These are phyloP conservation scores for Sisymbrium irio DNA, from an alignment of 345 rosid genomes.

Conservation along the genomic window DNA sequence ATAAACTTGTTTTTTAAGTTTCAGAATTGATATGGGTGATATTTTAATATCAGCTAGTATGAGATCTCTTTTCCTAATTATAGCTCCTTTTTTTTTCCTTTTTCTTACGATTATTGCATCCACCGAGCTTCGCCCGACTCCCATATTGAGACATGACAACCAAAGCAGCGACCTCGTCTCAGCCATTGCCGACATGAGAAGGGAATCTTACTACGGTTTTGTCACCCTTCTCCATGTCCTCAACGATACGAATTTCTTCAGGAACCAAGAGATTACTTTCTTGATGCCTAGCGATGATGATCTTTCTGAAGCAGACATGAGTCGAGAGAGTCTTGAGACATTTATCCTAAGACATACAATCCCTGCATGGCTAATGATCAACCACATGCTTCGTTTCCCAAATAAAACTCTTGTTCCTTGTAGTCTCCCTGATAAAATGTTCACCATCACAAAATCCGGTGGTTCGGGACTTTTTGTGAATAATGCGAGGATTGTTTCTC, in stretches of 20 bases:
- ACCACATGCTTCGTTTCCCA: constrained; percentile 39
- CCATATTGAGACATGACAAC: constrained; percentile 35
- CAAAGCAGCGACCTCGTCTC: constrained; percentile 29
- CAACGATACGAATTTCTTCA: constrained; percentile 31
- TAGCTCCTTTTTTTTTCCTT: constrained; percentile 3
- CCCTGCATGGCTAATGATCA: constrained; percentile 39
- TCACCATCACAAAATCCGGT: constrained; percentile 35
- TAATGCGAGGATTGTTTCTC: constrained; percentile 34
- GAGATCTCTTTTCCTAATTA: constrained; percentile 1
- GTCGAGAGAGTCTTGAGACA: constrained; percentile 17
- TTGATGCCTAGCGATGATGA: constrained; percentile 37
- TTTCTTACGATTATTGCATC: constrained; percentile 13
- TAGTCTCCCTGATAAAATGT: constrained; percentile 27
- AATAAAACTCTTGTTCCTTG: constrained; percentile 36
- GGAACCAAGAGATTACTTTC: constrained; percentile 31
- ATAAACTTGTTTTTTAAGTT: neutral
- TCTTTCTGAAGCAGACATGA: constrained; percentile 28
- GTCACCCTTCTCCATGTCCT: constrained; percentile 34
- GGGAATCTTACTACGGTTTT: constrained; percentile 34
- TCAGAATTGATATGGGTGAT: neutral
- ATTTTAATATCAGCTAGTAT: neutral
- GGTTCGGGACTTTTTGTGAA: constrained; percentile 34
- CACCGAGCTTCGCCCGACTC: constrained; percentile 22
- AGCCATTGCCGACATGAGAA: constrained; percentile 36
- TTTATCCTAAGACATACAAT: constrained; percentile 32